A percentile compares a stretch with the other conserved stretches of the same genome.
Conservation (phyloP, 2,329 filamentous ascomycete species). For the Aphanoascus verrucosus region DNA sequence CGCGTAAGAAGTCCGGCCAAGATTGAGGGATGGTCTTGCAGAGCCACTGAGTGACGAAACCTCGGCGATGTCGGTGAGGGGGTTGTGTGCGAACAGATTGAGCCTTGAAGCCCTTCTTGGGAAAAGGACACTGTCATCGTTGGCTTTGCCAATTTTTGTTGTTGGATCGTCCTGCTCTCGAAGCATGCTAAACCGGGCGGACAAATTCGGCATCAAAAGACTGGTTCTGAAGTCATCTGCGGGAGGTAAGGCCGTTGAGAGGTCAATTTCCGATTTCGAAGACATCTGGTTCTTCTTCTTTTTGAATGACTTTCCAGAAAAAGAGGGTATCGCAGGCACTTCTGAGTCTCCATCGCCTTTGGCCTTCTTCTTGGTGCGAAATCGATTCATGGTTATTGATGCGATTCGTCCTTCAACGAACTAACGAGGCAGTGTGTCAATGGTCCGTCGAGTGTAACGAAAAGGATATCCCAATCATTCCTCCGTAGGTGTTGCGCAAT, state of each 20-base stretch:
- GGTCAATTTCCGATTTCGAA: constrained; percentile 54
- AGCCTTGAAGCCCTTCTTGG: constrained; percentile 71
- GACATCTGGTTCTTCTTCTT: constrained; percentile 45
- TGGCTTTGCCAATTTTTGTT: constrained; percentile 83
- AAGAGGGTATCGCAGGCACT: constrained; percentile 22
- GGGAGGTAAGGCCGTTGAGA: constrained; percentile 63
- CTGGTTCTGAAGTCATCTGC: constrained; percentile 90
- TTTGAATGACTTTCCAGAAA: constrained; percentile 36
- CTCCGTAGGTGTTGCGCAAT: background rate
- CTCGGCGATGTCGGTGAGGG: constrained; percentile 77
- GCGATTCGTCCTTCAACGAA: background rate
- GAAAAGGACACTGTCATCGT: constrained; percentile 83
- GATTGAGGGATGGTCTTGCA: constrained; percentile 47
- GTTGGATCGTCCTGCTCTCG: constrained; percentile 86
- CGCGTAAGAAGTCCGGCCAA: constrained; percentile 54
- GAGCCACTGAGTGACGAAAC: constrained; percentile 64
- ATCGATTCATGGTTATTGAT: constrained; percentile 30
- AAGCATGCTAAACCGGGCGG: constrained; percentile 92
- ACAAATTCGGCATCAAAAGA: constrained; percentile 87
- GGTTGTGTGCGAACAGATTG: constrained; percentile 57
- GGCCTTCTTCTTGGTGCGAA: constrained; percentile 33
- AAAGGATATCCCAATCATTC: constrained; percentile 1
- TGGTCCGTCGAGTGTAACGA: background rate
- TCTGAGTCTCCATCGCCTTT: constrained; percentile 22
- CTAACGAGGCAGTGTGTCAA: background rate